Evolutionary conservation across 148 eudicot species (phyloP).

Genomic region (Fagopyrum tataricum): DNA sequence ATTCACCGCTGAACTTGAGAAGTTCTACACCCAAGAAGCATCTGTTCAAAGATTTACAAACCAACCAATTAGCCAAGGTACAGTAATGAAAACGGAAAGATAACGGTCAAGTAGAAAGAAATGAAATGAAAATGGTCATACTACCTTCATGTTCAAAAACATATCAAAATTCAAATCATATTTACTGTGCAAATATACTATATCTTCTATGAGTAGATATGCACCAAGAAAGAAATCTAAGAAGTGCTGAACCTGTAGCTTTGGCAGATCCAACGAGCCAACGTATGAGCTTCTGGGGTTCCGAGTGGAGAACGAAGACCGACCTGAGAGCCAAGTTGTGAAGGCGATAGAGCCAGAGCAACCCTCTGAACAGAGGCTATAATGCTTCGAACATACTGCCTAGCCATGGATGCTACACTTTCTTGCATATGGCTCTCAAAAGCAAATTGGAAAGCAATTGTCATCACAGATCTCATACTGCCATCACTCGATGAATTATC

Average conservation of each 20-base stretch:
- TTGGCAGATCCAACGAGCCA: constrained; percentile 88
- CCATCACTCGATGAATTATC: constrained; percentile 31
- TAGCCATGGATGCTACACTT: constrained; percentile 83
- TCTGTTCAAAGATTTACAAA: constrained; percentile 23
- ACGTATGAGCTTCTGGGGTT: constrained; percentile 89
- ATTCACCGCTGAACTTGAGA: constrained; percentile 55
- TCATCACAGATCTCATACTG: constrained; percentile 78
- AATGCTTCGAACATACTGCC: constrained; percentile 85
- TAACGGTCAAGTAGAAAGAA: too few species aligned
- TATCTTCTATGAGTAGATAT: too few species aligned
- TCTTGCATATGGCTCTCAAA: constrained; percentile 98
- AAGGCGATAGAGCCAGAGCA: constrained; percentile 83
- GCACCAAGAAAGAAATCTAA: not conserved
- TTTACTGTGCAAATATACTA: too few species aligned
- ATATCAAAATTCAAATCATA: too few species aligned
- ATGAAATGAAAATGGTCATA: too few species aligned
- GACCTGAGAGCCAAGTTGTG: constrained; percentile 43
- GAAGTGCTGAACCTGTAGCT: constrained; percentile 64
- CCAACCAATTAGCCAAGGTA: not conserved
- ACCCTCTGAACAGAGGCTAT: constrained; percentile 97
- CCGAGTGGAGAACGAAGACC: constrained; percentile 67
- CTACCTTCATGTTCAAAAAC: too few species aligned
- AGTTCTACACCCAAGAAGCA: constrained; percentile 74
- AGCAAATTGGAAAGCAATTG: constrained; percentile 90
- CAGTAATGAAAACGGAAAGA: too few species aligned